Base-by-base conservation (phyloP, 1,139 yeast species). In the Blastobotrys malaysiensis region DNA sequence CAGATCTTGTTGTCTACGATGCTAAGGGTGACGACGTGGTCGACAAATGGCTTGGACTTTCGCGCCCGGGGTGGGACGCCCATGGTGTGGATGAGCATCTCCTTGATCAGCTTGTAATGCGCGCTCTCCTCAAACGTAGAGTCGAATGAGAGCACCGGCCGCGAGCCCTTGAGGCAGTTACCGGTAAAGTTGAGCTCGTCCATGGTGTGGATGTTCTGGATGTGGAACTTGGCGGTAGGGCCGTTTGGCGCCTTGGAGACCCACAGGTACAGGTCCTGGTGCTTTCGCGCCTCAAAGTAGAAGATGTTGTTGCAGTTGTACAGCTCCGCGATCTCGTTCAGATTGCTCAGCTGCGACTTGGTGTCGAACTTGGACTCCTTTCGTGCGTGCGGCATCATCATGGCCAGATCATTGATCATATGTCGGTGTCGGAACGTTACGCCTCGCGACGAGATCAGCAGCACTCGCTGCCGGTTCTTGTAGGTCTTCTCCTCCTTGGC, bases 51-150 rank as follows among this genome's bases (percentile, higher is more conserved):
- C 74, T 95, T 93, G 53, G 91, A 79, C 73, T 88, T 90, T 73
- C 98, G 82, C n/a, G 97, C 89, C 58, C 81, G 79, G 60, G 97
- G 97, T 55, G 99, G 99, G 2, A 95, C 99, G 52, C 99, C 99
- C 69, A 95, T 90, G 36, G 85, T 81, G 61, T 91, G 98, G 57
- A 77, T 77, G 64, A 93, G 81, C 76, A 93, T 73, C 71, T 95
- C 98, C 73, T 89, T 91, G 71, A 91, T 78, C 58, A 93, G 79
- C 68, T 75, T 78, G 67, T 78, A 78, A 67, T 91, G 96, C 26
- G 85, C 80, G 26, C 75, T 67, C 48, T 71, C 74, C 55, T 84
- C 88, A 72, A 95, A 93, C 36, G 85, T 70, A 62, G 80, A 77
- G 70, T 91, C 99, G 69, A 93, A 93, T 55, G 97, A 88, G 62